Evolutionary conservation across 106 monocot species (phyloP), one percentile per base, ranked within the genome.

Genomic region (Dendrobium nobile): DNA sequence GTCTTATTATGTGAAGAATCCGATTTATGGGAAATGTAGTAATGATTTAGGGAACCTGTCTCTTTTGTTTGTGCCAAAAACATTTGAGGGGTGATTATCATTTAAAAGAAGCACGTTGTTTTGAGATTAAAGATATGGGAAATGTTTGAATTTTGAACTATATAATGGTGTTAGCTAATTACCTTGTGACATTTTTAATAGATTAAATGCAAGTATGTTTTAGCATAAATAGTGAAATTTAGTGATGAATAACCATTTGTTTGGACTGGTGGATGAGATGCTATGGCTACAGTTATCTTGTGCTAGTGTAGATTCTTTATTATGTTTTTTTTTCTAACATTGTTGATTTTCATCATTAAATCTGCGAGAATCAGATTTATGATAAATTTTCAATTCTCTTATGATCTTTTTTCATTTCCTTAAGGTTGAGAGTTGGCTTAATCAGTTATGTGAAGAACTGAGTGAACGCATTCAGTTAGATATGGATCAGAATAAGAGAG

Each of bases 391-490:
- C 13, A 47, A 48, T 48, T 76, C 13, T 27, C 24, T 76, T 48
- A 51, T 2, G 18, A 74, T 11, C 4, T 47, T 47, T 9, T 55
- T 24, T 75, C 24, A 26, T 77, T 55, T 40, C 75, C 65, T 87
- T 10, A 74, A 99, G 98, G 95, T 99, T 67, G 83, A 89, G 82
- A 79, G 75, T n/a, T 99, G 95, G 98, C 82, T 99, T 26, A 88
- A 91, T 88, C 90, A 91, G 87, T 86, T 99, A 11, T 99, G 89
- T 85, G 98, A 95, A 70, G 98, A 99, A 85, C 75, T 99, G 67
- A 95, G 88, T 81, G 98, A 95, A 82, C 87, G 98, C 22, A 78
- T 99, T 73, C 92, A 99, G 80, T 80, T 80, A 75, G 98, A 99
- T 67, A 88, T 91, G 79, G 87, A 95, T 51, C 91, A 93, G 79